phyloP scores from a whole-genome alignment of 352 stramenopile genomes.

The Phytophthora colocasiae region DNA sequence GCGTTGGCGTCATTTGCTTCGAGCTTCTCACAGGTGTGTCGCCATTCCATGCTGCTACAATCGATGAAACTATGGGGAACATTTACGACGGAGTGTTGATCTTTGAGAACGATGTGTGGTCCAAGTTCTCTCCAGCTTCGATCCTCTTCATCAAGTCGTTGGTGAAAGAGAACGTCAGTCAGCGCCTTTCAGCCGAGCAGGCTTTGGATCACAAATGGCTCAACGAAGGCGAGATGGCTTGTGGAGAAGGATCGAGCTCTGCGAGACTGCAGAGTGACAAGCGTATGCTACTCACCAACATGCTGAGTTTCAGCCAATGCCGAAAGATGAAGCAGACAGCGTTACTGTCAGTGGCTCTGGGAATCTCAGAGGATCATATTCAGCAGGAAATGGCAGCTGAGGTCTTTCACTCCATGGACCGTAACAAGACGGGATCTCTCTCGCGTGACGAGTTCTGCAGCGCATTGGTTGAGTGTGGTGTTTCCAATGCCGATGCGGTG shows the following conservation, averaged over 20 bases:
- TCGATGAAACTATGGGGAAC: slow-evolving; percentile 84
- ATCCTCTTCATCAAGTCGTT: slow-evolving; percentile 87
- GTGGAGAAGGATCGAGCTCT: slow-evolving; percentile 18
- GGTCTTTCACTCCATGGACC: slow-evolving; percentile 91
- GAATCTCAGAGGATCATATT: slow-evolving; percentile 76
- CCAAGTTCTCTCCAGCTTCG: slow-evolving; percentile 59
- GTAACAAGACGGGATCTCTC: slow-evolving; percentile 85
- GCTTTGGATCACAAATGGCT: slow-evolving; percentile 80
- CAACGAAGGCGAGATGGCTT: slow-evolving; percentile 27
- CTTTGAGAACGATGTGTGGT: slow-evolving; percentile 78
- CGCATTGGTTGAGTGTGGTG: slow-evolving; percentile 90
- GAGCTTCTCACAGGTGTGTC: slow-evolving; percentile 74
- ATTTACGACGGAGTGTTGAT: slow-evolving; percentile 81
- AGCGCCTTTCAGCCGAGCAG: slow-evolving; percentile 66
- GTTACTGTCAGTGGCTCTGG: slow-evolving; percentile 72
- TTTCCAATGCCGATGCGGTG: slow-evolving; percentile 74
- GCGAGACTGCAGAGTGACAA: slow-evolving; percentile 65
- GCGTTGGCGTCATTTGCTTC: slow-evolving; percentile 81
- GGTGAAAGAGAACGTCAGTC: slow-evolving; percentile 76
- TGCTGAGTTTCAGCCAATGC: slow-evolving; percentile 77
- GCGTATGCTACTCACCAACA: slow-evolving; percentile 74
- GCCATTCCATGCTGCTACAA: slow-evolving; percentile 72
- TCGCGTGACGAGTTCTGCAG: slow-evolving; percentile 94
- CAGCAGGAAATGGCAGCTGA: slow-evolving; percentile 80
- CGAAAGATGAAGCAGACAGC: slow-evolving; percentile 83